Base-by-base conservation (phyloP, 306 rosid genomes). In the Erythrophleum fordii region DNA sequence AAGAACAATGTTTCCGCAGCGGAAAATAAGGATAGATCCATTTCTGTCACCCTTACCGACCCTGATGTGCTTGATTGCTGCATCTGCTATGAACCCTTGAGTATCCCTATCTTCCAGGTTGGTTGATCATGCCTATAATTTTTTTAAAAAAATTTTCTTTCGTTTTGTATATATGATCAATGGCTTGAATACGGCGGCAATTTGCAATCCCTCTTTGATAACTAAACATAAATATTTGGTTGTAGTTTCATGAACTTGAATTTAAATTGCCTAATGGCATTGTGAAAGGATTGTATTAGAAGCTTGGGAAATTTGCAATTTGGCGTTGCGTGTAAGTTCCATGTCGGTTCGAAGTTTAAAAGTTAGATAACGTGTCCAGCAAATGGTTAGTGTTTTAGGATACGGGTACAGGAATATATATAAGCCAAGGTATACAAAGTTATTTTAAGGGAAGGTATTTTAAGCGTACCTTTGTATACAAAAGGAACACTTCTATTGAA, bases 11-110 rank as follows among this genome's bases (percentile, higher is more conserved):
- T 70, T 35, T 14, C 62, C 28, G 64, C 70, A 9, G n/a, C 31
- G 13, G 22, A 31, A 35, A 68, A 52, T 5, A 14, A 52, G 69
- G 81, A 74, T 3, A 80, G 75, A 61, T 69, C 85, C 28, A 28
- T 91, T 64, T 60, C 86, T 42, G 78, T 87, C 2, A 72, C 74
- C 51, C 78, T 94, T 34, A 70, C 88, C 13, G 97, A 92, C n/a
- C 89, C 97, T 3, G 97, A 92, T 46, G 94, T 92, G 35, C 86
- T 94, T 28, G 97, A 94, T 85, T 94, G 98, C 77, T 84, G 75
- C 62, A 88, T 94, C 72, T 94, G 98, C 88, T 89, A 41, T 26
- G 94, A 94, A 35, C 86, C 90, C 44, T 84, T 94, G 87, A 41
- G 79, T 29, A 9, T 59, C 46, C 98, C 98, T 53, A 83, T 91